Conservation (phyloP, 495 filamentous ascomycete species). For the Daldinia concentrica region DNA sequence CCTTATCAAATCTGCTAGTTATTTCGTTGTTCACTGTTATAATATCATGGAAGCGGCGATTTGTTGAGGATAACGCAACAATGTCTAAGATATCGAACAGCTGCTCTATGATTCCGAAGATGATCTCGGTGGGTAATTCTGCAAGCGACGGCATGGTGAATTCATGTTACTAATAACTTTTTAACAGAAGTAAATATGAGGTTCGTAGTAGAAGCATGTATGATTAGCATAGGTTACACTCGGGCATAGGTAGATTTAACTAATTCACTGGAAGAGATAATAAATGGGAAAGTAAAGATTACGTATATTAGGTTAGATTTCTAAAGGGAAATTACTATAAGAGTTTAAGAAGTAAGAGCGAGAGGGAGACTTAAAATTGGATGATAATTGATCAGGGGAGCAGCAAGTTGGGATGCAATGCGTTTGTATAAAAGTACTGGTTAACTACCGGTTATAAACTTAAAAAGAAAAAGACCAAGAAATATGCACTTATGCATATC, state of each 20-base stretch:
- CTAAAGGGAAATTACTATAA: no score
- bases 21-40: background rate
- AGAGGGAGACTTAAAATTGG: no score
- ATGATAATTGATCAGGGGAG: no score
- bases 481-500: background rate
- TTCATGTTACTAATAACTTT: background rate
- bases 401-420: background rate
- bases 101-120: background rate
- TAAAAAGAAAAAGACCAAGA: background rate
- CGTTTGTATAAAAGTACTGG: no score
- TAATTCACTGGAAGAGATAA: background rate
- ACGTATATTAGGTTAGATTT: no score
- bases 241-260: no score
- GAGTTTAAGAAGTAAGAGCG: no score
- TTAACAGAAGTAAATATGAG: background rate
- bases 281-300: background rate
- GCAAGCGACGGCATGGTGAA: background rate
- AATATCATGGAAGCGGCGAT: background rate
- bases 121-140: slow-evolving; percentile 3
- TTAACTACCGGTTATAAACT: background rate
- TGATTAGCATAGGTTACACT: no score
- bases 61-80: slow-evolving; percentile 1
- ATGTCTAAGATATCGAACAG: slow-evolving; percentile 8
- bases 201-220: slow-evolving; percentile 7
- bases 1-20: background rate